Base-by-base conservation (phyloP, 371 early-diverging fungal species). In the Basidiobolus meristosporus region DNA sequence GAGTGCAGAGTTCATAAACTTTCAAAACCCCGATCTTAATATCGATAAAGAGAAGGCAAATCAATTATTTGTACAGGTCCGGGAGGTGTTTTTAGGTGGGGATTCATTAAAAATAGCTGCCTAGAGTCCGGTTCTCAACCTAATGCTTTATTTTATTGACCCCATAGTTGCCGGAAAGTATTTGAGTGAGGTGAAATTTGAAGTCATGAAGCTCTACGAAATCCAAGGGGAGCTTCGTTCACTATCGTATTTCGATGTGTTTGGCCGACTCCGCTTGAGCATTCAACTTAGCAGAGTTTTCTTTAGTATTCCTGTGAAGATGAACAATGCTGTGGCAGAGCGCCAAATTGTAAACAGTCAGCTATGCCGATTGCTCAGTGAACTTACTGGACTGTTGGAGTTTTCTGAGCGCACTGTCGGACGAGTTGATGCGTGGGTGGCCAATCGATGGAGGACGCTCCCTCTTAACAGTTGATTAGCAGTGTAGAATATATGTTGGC, bases 101-200 rank as follows among this genome's bases (percentile, higher is more conserved):
- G 19, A 36, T 12, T 22, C 15, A 5, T 3, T 5, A 7, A 19
- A 12, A n/a, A n/a, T n/a, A n/a, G n/a, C n/a, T 17, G 32, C 36
- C 26, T n/a, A 17, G 20, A 17, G 39, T 26, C 29, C 4, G 7
- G 26, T 28, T n/a, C n/a, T n/a, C n/a, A n/a, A n/a, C n/a, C n/a
- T n/a, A 20, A 20, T 2, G 12, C 15, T 23, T 10, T 12, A 22
- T 20, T 19, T 19, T 19, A 29, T 16, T 16, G 31, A 50, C 20
- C 42, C n/a, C n/a, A n/a, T n/a, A 66, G 74, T 69, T 11, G 64
- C 70, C 38, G 62, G 66, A 33, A 64, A 70, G 42, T 74, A 74
- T 40, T 60, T 68, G 48, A 63, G 62, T 34, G 57, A 68, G 9
- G 59, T 70, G 6, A 69, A 68, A 38, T 68, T 67, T 45, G 70